A percentile compares a stretch with the other conserved stretches of the same genome.
Evolutionary conservation across 2,329 filamentous ascomycete genomes (phyloP).

Genomic region (Apiospora phragmitis): DNA sequence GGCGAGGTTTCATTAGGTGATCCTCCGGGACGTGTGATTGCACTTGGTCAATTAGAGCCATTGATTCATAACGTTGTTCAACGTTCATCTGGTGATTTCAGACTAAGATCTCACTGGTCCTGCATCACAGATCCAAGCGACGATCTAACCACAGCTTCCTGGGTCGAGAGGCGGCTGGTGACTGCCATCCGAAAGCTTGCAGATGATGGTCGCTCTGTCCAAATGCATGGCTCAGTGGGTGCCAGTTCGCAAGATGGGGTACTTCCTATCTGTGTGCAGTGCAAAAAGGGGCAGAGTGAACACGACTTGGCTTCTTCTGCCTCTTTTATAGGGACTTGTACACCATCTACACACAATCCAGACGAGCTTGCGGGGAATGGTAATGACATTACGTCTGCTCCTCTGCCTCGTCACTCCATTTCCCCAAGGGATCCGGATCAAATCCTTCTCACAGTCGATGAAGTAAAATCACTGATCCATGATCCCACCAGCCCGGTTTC

Average conservation of each 20-base stretch:
- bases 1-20: no score
- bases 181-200: background rate
- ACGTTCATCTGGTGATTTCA: no score
- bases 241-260: no score
- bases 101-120: background rate
- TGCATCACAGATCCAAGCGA: background rate
- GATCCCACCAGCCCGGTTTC: no score
- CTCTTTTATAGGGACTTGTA: no score
- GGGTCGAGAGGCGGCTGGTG: background rate
- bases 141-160: background rate
- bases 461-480: background rate
- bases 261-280: no score
- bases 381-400: background rate
- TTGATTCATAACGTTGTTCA: no score
- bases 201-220: background rate
- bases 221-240: background rate
- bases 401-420: background rate
- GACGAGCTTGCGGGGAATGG: background rate
- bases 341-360: background rate
- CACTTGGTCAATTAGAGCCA: no score
- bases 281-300: no score
- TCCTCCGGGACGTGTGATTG: no score
- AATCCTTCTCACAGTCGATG: background rate
- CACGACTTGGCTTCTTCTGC: no score
- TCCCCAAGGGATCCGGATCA: background rate